phyloP scores from a whole-genome alignment of 768 basidiomycete species.

The Cyclocybe cylindracea region DNA sequence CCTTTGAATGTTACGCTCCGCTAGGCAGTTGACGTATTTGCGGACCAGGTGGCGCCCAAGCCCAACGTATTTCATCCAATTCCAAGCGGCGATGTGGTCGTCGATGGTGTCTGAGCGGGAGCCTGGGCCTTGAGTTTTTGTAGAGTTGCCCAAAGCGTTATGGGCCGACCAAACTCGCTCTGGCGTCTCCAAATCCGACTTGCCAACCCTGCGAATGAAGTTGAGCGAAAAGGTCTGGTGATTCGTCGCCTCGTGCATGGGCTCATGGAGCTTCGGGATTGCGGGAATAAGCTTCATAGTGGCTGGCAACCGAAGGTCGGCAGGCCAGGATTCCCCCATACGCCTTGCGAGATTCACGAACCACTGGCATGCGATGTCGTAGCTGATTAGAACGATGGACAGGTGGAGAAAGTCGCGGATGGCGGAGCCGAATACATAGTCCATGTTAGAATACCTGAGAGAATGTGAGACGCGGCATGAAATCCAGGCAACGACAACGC shows the following conservation, averaged over 20 bases:
- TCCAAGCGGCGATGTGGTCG: conserved; percentile 21
- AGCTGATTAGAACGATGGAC: conserved; percentile 5
- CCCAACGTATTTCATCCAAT: conserved; percentile 23
- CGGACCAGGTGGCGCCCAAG: conserved; percentile 1
- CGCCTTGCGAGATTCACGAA: conserved; percentile 15
- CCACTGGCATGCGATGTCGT: conserved; percentile 22
- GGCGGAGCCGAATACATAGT: conserved; percentile 7
- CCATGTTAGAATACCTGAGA: conserved; percentile 14
- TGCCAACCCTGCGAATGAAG: conserved; percentile 17
- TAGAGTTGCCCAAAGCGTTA: conserved; percentile 20
- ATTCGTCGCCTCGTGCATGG: conserved; percentile 22
- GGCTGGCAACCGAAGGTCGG: neutral
- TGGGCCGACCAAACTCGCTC: conserved; percentile 25
- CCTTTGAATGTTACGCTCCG: no score
- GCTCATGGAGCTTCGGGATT: conserved; percentile 33
- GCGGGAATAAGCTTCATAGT: conserved; percentile 6
- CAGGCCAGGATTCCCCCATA: neutral
- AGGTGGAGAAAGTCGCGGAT: neutral
- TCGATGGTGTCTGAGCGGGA: conserved; percentile 23
- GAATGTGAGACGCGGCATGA: no score
- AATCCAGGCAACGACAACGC: no score
- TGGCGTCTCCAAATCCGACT: conserved; percentile 24
- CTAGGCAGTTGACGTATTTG: neutral
- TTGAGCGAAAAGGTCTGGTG: conserved; percentile 25
- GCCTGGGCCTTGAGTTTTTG: conserved; percentile 26